Evolutionary conservation across 1,139 yeast species (phyloP), one percentile per base, ranked within the genome.

Genomic region (Saccharomyces pastorianus): DNA sequence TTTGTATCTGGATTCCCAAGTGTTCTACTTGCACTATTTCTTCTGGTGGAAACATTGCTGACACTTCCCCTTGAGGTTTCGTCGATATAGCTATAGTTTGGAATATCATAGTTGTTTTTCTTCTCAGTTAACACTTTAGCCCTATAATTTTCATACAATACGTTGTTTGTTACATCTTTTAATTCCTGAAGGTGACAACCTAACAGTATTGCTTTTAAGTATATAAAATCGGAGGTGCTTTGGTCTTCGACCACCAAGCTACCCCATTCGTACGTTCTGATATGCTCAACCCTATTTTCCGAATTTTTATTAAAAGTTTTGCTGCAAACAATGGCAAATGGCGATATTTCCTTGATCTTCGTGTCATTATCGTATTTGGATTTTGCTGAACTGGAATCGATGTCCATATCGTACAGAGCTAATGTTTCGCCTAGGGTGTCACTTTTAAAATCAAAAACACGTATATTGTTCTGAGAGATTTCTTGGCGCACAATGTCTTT

Each of bases 141-240:
- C 75, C 93, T 80, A 68, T 83, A 85, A 61, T 78, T 77, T 68
- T 85, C 91, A 69, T 85, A 85, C 57, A 85, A 76, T 55, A 77
- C 73, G 55, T 81, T 81, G 64, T 84, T 88, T 6, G 91, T 85
- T 51, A 79, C 72, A 60, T 84, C 89, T 68, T 84, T 85, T 63
- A 85, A 79, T 60, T 85, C 91, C 67, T 85, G 86, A 64, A 85
- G 75, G 69, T 85, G 91, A n/a, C 91, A 85, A 47, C 88, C 88
- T 60, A 85, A 75, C 57, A 85, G 70, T 6, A 84, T 84, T 56
- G 84, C 82, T 68, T 83, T 84, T 67, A 85, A 76, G 53, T 79
- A 75, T 11, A 85, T 76, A 64, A 85, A 85, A 67, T 85, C 90
- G 58, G 84, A 82, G 58, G 75, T 74, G 20, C 74, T 77, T 2